A percentile compares a stretch with the other conserved stretches of the same genome.
Conservation (phyloP, 257 asterid species). For the Catharanthus roseus region DNA sequence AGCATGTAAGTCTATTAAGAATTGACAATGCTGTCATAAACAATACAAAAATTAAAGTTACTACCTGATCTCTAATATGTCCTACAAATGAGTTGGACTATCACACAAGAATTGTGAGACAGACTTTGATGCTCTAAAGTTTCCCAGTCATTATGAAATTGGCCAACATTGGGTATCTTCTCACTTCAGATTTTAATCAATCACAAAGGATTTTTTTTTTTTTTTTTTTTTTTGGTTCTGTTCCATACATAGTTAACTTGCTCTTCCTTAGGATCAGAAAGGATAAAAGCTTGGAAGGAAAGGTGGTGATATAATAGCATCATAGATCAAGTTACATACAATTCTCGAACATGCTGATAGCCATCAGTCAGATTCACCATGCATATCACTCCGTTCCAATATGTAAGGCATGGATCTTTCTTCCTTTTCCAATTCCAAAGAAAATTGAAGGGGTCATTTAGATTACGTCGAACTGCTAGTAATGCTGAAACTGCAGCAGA, state of each 20-base stretch:
- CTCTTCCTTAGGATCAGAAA: not conserved
- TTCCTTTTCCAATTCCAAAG: slow-evolving; percentile 30
- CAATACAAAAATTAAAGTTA: not conserved
- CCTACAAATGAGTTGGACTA: not conserved
- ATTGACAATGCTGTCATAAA: not conserved
- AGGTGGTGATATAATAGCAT: not conserved
- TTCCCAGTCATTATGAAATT: not conserved
- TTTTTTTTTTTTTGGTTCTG: not conserved
- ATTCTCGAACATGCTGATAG: slow-evolving; percentile 36
- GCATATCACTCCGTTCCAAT: slow-evolving; percentile 40
- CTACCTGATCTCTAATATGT: not conserved
- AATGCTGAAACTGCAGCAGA: slow-evolving; percentile 32
- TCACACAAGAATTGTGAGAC: not conserved
- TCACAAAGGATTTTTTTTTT: not conserved
- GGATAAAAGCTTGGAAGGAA: slow-evolving; percentile 1
- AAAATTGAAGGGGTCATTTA: slow-evolving; percentile 23
- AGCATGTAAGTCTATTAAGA: not conserved
- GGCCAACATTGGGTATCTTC: not conserved
- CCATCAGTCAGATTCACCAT: slow-evolving; percentile 17
- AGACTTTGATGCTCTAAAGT: not conserved
- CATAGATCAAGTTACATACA: slow-evolving; percentile 23
- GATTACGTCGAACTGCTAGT: slow-evolving; percentile 21
- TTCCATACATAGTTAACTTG: not conserved
- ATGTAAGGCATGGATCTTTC: slow-evolving; percentile 36
- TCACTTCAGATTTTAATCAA: not conserved